These are phyloP conservation scores for Podospora didyma DNA, from an alignment of 495 filamentous ascomycete species.

Conservation along the genomic window DNA sequence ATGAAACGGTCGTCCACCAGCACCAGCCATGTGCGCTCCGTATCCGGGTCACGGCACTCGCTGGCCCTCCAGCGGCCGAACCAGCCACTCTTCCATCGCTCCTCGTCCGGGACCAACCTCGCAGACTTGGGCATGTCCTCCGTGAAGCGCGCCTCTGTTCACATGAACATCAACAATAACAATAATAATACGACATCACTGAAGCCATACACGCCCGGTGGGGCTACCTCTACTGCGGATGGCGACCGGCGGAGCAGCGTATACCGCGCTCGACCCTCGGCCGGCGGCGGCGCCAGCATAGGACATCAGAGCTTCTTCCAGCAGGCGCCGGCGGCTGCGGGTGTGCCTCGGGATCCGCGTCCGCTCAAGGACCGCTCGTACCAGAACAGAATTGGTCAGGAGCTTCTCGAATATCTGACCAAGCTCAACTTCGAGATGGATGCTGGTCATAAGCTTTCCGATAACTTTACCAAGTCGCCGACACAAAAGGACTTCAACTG, in stretches of 20 bases:
- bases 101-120: slow-evolving; percentile 73
- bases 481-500: slow-evolving; percentile 96
- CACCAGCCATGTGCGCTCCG: slow-evolving; percentile 67
- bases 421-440: slow-evolving; percentile 94
- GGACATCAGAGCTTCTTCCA: slow-evolving; percentile 87
- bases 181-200: slow-evolving; percentile 71
- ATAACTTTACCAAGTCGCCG: slow-evolving; percentile 85
- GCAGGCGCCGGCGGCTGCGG: slow-evolving; percentile 70
- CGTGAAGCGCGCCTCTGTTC: slow-evolving; percentile 79
- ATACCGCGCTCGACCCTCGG: slow-evolving; percentile 61
- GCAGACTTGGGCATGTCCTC: slow-evolving; percentile 76
- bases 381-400: slow-evolving; percentile 76
- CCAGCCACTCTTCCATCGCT: slow-evolving; percentile 79
- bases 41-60: slow-evolving; percentile 81
- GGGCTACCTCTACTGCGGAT: slow-evolving; percentile 43
- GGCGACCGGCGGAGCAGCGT: slow-evolving; percentile 74
- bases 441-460: slow-evolving; percentile 84
- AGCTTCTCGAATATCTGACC: slow-evolving; percentile 86
- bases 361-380: slow-evolving; percentile 78
- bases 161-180: slow-evolving; percentile 24
- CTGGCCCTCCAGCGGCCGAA: slow-evolving; percentile 72
- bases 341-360: slow-evolving; percentile 81
- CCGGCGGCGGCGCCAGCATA: slow-evolving; percentile 51
- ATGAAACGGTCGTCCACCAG: slow-evolving; percentile 85
- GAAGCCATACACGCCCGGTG: slow-evolving; percentile 38